Conservation (phyloP, 257 asterid species). For the Scutellaria galericulata region DNA sequence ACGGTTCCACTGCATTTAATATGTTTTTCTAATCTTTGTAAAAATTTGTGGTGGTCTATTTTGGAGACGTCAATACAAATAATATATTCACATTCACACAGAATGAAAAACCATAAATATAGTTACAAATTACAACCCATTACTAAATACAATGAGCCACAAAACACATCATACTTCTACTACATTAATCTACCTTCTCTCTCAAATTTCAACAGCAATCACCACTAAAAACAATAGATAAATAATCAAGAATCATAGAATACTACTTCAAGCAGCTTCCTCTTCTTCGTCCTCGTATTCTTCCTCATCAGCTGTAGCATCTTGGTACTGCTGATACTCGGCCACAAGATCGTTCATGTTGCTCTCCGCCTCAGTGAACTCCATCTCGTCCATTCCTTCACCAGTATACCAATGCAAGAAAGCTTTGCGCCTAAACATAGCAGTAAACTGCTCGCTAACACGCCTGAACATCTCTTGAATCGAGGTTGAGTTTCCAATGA, state of each 20-base stretch:
- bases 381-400: conserved; percentile 54
- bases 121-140: conserved; percentile 24
- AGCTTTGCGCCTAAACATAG: conserved; percentile 52
- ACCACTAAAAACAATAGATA: conserved; percentile 17
- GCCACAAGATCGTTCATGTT: conserved; percentile 54
- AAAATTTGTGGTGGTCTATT: no score
- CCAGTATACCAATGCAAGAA: conserved; percentile 53
- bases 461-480: conserved; percentile 54
- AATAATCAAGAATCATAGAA: not conserved
- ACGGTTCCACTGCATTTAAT: no score
- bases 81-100: no score
- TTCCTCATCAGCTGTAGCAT: conserved; percentile 47
- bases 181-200: conserved; percentile 3
- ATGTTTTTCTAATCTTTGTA: no score
- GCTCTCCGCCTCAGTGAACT: conserved; percentile 51
- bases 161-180: conserved; percentile 7
- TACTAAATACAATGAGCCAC: conserved; percentile 26
- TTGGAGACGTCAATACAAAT: no score
- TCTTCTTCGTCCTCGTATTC: conserved; percentile 41
- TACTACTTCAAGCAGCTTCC: conserved; percentile 23
- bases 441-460: conserved; percentile 54
- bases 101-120: conserved; percentile 1
- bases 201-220: conserved; percentile 18
- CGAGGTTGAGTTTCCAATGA: conserved; percentile 54
- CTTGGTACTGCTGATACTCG: conserved; percentile 51